Conservation (phyloP, 768 basidiomycete genomes). For the Lactifluus piperatus region DNA sequence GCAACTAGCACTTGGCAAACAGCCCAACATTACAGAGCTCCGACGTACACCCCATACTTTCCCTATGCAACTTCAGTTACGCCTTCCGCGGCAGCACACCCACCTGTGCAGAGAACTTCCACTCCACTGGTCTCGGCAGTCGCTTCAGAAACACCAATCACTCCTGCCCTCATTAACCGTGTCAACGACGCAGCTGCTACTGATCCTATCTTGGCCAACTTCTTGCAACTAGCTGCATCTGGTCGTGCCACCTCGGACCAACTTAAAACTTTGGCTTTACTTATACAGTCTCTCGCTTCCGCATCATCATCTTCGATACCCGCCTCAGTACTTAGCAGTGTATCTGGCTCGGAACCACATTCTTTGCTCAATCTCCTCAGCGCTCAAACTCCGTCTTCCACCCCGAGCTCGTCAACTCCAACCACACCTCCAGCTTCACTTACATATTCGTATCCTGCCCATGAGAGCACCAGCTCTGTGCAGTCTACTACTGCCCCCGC, state of each 20-base stretch:
- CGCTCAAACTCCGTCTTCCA: not conserved
- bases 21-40: constrained; percentile 6
- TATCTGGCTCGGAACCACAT: constrained; percentile 3
- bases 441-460: not conserved
- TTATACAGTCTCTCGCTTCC: constrained; percentile 59
- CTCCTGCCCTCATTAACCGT: constrained; percentile 49
- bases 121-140: constrained; percentile 40
- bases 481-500: not conserved
- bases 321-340: not conserved
- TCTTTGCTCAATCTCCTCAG: constrained; percentile 4
- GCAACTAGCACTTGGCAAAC: constrained; percentile 21
- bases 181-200: constrained; percentile 58
- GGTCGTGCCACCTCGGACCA: constrained; percentile 56
- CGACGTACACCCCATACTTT: constrained; percentile 4
- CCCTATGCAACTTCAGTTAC: not conserved
- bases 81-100: not conserved
- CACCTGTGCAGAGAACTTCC: constrained; percentile 24
- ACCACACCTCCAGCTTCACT: not conserved
- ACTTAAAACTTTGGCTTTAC: constrained; percentile 56
- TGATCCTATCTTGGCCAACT: constrained; percentile 58
- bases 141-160: constrained; percentile 39
- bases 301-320: constrained; percentile 9
- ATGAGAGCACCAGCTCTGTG: not conserved
- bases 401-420: not conserved
- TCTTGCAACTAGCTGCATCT: constrained; percentile 55